Evolutionary conservation across 2,329 filamentous ascomycete genomes (phyloP).

Genomic region (Myriosclerotinia scirpicola): DNA sequence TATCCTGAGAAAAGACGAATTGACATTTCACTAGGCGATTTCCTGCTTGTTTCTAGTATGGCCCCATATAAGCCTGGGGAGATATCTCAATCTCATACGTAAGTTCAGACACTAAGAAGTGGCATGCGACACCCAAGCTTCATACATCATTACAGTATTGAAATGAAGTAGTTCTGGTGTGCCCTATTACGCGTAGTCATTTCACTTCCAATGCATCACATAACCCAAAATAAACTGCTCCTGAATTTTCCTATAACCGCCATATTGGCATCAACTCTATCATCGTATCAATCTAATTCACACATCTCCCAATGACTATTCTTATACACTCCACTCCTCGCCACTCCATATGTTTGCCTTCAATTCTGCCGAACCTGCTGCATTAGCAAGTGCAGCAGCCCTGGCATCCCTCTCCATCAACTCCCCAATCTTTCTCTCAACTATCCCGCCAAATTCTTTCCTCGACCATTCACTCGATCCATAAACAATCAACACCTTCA

Average conservation of each 20-base stretch:
- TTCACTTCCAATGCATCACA: background rate
- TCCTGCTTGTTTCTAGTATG: background rate
- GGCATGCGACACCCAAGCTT: too few species aligned
- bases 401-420: background rate
- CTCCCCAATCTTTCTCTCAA: constrained; percentile 1
- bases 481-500: background rate
- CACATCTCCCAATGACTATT: background rate
- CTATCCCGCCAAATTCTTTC: background rate
- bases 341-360: background rate
- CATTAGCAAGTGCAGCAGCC: background rate
- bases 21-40: background rate
- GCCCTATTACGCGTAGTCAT: background rate
- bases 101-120: too few species aligned
- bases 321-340: background rate
- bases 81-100: too few species aligned
- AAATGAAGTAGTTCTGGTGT: too few species aligned
- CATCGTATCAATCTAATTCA: background rate
- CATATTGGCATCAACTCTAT: background rate
- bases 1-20: background rate
- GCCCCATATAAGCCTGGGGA: too few species aligned
- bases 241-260: background rate
- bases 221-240: background rate
- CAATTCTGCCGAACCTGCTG: background rate
- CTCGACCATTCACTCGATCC: constrained; percentile 2
- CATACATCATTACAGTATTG: too few species aligned